Evolutionary conservation across 2,329 filamentous ascomycete genomes (phyloP).

Genomic region (Penicillium sp.): DNA sequence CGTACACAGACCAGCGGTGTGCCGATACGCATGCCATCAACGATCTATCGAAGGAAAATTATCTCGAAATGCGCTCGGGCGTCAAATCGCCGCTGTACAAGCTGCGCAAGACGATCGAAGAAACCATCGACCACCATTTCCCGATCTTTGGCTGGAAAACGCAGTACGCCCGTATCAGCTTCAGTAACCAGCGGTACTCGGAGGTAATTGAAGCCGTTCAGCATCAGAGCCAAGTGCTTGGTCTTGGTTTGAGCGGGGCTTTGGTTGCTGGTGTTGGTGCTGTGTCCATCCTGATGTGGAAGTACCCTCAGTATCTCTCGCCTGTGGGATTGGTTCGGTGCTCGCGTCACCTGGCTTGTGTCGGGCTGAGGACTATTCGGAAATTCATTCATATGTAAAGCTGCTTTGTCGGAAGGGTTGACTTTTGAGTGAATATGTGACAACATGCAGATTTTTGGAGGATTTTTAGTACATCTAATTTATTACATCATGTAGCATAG

Average conservation of each 20-base stretch:
- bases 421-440: neutral
- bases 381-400: neutral
- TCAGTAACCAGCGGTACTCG: constrained; percentile 87
- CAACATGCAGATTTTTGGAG: neutral
- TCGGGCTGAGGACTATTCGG: constrained; percentile 15
- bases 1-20: constrained; percentile 72
- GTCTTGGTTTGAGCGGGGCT: constrained; percentile 35
- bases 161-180: constrained; percentile 88
- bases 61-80: constrained; percentile 86
- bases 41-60: constrained; percentile 86
- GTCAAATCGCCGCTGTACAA: constrained; percentile 76
- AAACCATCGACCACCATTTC: constrained; percentile 71
- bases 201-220: constrained; percentile 71
- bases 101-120: constrained; percentile 81
- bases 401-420: neutral
- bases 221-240: constrained; percentile 63
- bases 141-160: constrained; percentile 84
- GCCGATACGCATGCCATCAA: constrained; percentile 87
- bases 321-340: constrained; percentile 17
- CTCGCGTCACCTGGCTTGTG: constrained; percentile 14
- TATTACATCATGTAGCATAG: neutral
- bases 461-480: neutral
- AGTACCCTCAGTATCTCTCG: constrained; percentile 23
- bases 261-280: constrained; percentile 31
- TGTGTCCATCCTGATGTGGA: constrained; percentile 34